phyloP scores from a whole-genome alignment of 306 rosid species.

The Pterocarpus santalinus region DNA sequence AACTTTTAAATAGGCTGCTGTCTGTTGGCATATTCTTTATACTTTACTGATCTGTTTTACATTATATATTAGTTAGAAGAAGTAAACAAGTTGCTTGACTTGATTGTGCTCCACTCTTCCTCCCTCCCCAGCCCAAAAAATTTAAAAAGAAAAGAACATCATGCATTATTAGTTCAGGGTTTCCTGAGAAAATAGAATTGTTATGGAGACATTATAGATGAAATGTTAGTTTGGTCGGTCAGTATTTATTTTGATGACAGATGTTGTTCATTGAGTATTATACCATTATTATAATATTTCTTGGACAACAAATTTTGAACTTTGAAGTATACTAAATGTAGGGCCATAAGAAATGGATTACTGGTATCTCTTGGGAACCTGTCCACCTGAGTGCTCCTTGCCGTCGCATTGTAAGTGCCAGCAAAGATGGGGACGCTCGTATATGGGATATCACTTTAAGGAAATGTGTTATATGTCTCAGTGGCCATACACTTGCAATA shows the following conservation, averaged over 20 bases:
- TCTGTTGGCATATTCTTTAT: not conserved
- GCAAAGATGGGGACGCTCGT: constrained; percentile 99
- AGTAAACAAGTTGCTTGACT: not conserved
- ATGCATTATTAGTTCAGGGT: constrained; percentile 11
- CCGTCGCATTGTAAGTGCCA: constrained; percentile 94
- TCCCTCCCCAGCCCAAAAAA: not conserved
- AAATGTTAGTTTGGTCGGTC: constrained; percentile 10
- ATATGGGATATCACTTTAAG: constrained; percentile 83
- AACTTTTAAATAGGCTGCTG: not conserved
- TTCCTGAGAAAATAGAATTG: constrained; percentile 17
- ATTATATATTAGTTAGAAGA: constrained; percentile 4
- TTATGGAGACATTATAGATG: constrained; percentile 15
- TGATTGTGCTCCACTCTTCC: constrained; percentile 20
- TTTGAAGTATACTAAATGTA: constrained; percentile 44
- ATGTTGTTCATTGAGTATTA: constrained; percentile 17
- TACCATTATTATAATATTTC: not conserved
- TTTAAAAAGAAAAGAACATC: not conserved
- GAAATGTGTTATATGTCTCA: constrained; percentile 74
- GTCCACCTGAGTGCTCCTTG: constrained; percentile 85
- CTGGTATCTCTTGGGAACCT: constrained; percentile 99
- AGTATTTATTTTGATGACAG: constrained; percentile 20
- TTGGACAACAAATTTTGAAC: not conserved
- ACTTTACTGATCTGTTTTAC: not conserved
- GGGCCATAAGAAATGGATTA: constrained; percentile 98
- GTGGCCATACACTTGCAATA: constrained; percentile 90